phyloP scores from a whole-genome alignment of 2,329 filamentous ascomycete genomes.

The Diaporthe vaccinii region DNA sequence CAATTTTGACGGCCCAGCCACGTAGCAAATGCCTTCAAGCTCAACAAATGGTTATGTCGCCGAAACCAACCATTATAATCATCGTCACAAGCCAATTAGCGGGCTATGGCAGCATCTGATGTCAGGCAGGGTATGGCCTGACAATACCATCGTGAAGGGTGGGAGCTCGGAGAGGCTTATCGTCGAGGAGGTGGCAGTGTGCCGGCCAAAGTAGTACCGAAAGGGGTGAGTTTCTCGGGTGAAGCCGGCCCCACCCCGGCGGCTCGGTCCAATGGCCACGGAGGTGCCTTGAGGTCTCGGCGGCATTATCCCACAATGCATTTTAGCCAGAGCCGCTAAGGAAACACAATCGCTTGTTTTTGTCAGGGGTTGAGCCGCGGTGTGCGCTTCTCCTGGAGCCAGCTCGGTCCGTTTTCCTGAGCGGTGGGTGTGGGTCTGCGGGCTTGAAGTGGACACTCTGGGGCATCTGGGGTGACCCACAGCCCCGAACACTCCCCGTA shows the following conservation, averaged over 20 bases:
- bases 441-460: conserved; percentile 32
- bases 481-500: conserved; percentile 37
- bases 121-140: neutral
- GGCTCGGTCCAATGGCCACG: conserved; percentile 20
- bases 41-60: neutral
- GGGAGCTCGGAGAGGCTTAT: neutral
- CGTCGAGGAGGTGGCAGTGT: conserved; percentile 29
- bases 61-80: neutral
- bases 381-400: conserved; percentile 31
- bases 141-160: conserved; percentile 1
- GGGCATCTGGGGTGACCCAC: conserved; percentile 36
- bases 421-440: conserved; percentile 39
- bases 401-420: conserved; percentile 40
- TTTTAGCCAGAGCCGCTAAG: conserved; percentile 29
- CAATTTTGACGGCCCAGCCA: neutral
- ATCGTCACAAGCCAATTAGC: neutral
- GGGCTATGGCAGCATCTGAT: neutral
- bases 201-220: conserved; percentile 17
- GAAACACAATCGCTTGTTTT: conserved; percentile 10
- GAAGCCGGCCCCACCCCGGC: conserved; percentile 34
- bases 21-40: neutral
- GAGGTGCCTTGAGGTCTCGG: neutral
- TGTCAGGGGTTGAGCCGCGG: conserved; percentile 32
- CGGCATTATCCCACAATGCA: conserved; percentile 12
- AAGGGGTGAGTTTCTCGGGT: conserved; percentile 31